A percentile compares a stretch with the other conserved stretches of the same genome.
phyloP scores from a whole-genome alignment of 2,329 filamentous ascomycete species.

The Alternaria dauci region DNA sequence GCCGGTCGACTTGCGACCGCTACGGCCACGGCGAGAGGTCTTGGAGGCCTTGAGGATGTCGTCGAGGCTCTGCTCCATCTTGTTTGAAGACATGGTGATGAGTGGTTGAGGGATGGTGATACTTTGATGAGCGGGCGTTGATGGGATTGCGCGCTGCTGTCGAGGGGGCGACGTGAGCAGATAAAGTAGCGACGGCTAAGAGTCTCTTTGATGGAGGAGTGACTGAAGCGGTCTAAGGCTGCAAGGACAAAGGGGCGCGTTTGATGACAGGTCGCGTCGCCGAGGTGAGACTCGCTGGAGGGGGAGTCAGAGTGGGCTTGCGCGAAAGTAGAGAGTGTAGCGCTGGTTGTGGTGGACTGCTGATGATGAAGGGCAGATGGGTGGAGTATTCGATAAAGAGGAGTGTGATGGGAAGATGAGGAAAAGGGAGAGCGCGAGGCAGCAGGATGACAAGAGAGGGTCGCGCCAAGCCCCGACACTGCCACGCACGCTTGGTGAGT shows the following conservation, averaged over 20 bases:
- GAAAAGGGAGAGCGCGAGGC: constrained; percentile 23
- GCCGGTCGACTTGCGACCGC: constrained; percentile 54
- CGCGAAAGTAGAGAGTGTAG: constrained; percentile 23
- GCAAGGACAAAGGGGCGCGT: constrained; percentile 28
- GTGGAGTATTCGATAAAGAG: constrained; percentile 10
- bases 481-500: constrained; percentile 6
- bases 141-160: constrained; percentile 22
- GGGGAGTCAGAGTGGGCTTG: constrained; percentile 19
- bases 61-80: constrained; percentile 96
- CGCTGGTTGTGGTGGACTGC: constrained; percentile 16
- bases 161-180: constrained; percentile 20
- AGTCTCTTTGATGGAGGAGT: constrained; percentile 20
- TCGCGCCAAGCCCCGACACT: constrained; percentile 15
- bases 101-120: constrained; percentile 19
- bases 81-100: constrained; percentile 62
- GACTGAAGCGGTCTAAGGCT: constrained; percentile 11
- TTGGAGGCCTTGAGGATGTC: constrained; percentile 84
- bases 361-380: constrained; percentile 20
- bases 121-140: constrained; percentile 24
- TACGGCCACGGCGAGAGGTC: constrained; percentile 57
- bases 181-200: constrained; percentile 10
- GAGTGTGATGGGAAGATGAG: constrained; percentile 19
- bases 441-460: constrained; percentile 24
- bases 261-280: constrained; percentile 31
- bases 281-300: constrained; percentile 21